A percentile compares a stretch with the other conserved stretches of the same genome.
Evolutionary conservation across 177 flowering plant genomes (phyloP).

Genomic region (Vitis hybrid): DNA sequence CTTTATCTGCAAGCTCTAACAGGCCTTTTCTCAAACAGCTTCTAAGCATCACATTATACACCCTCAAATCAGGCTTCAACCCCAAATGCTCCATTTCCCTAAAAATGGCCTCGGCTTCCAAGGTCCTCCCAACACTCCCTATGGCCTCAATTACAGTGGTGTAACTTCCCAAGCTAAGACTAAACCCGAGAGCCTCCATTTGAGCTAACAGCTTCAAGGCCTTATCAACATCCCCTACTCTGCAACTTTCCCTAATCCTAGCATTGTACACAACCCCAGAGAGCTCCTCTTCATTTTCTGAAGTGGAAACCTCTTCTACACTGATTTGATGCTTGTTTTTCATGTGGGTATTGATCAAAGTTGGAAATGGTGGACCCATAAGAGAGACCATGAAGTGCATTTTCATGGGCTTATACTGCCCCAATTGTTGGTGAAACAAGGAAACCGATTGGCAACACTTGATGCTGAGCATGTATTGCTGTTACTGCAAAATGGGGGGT

Average conservation of each 20-base stretch:
- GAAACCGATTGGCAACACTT: no score
- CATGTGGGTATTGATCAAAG: no score
- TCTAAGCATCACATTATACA: slow-evolving; percentile 55
- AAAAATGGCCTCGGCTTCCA: slow-evolving; percentile 74
- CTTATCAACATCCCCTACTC: slow-evolving; percentile 41
- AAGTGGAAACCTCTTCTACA: not conserved
- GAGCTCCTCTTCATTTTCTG: slow-evolving; percentile 32
- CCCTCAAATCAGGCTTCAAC: slow-evolving; percentile 25
- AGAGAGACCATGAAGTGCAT: no score
- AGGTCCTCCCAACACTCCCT: slow-evolving; percentile 60
- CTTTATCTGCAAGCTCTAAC: slow-evolving; percentile 38
- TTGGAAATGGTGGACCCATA: no score
- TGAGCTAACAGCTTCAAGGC: slow-evolving; percentile 54
- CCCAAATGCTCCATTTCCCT: slow-evolving; percentile 55
- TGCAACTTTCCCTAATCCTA: slow-evolving; percentile 41
- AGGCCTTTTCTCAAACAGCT: slow-evolving; percentile 69
- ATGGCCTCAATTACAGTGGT: slow-evolving; percentile 51
- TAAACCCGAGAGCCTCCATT: slow-evolving; percentile 67
- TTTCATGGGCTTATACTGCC: no score
- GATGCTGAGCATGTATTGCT: no score
- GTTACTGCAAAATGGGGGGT: no score
- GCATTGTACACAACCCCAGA: slow-evolving; percentile 43
- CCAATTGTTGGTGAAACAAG: no score
- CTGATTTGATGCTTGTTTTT: no score
- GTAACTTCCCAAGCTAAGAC: slow-evolving; percentile 38